Base-by-base conservation (phyloP, 148 eudicot species). In the Arctostaphylos glauca region DNA sequence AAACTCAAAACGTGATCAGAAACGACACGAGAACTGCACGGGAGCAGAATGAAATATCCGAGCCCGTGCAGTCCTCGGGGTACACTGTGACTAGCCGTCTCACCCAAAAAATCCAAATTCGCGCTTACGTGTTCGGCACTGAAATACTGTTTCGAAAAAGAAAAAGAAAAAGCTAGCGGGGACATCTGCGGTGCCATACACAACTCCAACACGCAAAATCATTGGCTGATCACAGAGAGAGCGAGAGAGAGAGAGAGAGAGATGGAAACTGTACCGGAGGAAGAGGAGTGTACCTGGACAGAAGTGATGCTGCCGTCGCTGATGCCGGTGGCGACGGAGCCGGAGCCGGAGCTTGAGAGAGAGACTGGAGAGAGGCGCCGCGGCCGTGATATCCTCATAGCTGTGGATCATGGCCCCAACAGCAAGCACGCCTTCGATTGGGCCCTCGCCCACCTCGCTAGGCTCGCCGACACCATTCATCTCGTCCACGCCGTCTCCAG, bases 351-450 rank as follows among this genome's bases (percentile, higher is more conserved):
- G 80, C 82, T 89, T 46, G 94, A 88, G 86, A 86, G 95, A 83
- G 94, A 92, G 74, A 89, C 93, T 19, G 91, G 93, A 41, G 95
- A 92, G 87, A 82, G 97, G 15, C 86, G 95, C 21, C 86, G 94
- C 16, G 97, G 95, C 50, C 87, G 98, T 13, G 93, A 90, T 55
- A 89, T 95, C 8, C 49, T 95, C 0, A 83, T 95, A 15, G 97
- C 95, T 21, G 80, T 93, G 3, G 98, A 95, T 87, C 98, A 95
- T 77, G 94, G 98, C 2, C 94, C 94, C 9, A 93, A 90, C 62
- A 88, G 93, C 81, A 95, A 91, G 73, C 98, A 93, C 88, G 97
- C 98, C 54, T 95, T 95, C 78, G 93, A 95, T 89, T 95, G 97
- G 97, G 92, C 92, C 10, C 58, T 93, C 1, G 82, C 80, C 12